These are phyloP conservation scores for Didymella arachidicola DNA, from an alignment of 2,329 filamentous ascomycete species.

Conservation along the genomic window DNA sequence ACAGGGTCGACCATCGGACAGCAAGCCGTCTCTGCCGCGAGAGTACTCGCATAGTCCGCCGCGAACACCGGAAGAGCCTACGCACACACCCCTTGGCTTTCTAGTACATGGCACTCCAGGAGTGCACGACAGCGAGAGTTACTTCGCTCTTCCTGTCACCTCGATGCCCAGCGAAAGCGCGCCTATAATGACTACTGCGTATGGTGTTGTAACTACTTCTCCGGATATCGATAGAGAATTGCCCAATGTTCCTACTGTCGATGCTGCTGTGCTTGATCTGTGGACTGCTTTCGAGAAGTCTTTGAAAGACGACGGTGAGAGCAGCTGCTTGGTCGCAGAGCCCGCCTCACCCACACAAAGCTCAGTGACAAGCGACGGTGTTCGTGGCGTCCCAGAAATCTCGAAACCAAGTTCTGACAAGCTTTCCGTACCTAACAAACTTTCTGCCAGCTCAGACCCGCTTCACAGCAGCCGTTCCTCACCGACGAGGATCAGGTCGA, in stretches of 20 bases:
- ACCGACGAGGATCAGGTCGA: not conserved
- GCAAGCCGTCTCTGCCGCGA: slow-evolving; percentile 1
- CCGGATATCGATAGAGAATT: too few relatives aligned
- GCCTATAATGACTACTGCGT: not conserved
- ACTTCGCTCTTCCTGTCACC: not conserved
- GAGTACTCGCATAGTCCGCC: slow-evolving; percentile 1
- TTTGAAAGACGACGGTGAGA: not conserved
- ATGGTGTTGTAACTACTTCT: too few relatives aligned
- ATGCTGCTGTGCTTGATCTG: not conserved
- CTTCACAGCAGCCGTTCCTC: not conserved
- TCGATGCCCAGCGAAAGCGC: not conserved
- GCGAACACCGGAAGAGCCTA: not conserved
- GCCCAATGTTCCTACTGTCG: not conserved
- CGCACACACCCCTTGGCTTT: not conserved
- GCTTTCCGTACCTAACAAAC: not conserved
- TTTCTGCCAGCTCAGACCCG: not conserved
- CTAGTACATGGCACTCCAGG: slow-evolving; percentile 1
- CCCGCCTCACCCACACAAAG: not conserved
- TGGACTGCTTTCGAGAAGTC: not conserved
- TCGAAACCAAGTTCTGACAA: not conserved
- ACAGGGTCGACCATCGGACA: not conserved
- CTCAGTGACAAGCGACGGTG: not conserved
- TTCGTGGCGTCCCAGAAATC: not conserved
- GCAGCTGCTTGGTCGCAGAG: not conserved
- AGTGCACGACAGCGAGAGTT: not conserved